phyloP scores from a whole-genome alignment of 192 early-diverging fungal species.

The Entophlyctis helioformis region DNA sequence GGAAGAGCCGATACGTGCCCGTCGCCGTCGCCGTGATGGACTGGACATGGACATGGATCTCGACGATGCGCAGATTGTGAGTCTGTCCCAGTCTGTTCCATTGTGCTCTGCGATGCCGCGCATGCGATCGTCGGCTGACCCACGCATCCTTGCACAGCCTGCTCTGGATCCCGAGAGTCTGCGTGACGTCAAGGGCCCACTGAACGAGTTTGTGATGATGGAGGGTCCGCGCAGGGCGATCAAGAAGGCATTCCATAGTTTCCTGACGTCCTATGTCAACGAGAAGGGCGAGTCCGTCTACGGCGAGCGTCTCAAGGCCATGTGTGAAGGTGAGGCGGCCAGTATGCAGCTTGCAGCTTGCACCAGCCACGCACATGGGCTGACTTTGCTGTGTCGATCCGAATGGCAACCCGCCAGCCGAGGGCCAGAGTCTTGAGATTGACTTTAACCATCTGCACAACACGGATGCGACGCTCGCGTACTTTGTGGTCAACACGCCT shows the following conservation, averaged over 20 bases:
- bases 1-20: constrained; percentile 27
- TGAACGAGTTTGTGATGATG: constrained; percentile 78
- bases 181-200: constrained; percentile 68
- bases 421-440: constrained; percentile 80
- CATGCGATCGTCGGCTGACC: too few species aligned
- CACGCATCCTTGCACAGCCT: too few species aligned
- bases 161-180: constrained; percentile 69
- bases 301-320: constrained; percentile 74
- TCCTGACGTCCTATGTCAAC: constrained; percentile 77
- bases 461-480: constrained; percentile 75
- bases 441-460: constrained; percentile 69
- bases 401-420: constrained; percentile 37
- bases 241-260: constrained; percentile 74
- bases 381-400: too few species aligned
- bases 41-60: constrained; percentile 43
- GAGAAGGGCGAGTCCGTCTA: constrained; percentile 84
- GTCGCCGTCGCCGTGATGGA: constrained; percentile 35
- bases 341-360: too few species aligned
- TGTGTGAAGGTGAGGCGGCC: constrained; percentile 55
- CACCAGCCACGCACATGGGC: too few species aligned
- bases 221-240: constrained; percentile 74
- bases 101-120: too few species aligned
- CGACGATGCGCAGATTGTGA: too few species aligned
- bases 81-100: not conserved
- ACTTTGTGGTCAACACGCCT: constrained; percentile 80